Conservation (phyloP, 2,329 filamentous ascomycete species). For the Xylariales sp. region DNA sequence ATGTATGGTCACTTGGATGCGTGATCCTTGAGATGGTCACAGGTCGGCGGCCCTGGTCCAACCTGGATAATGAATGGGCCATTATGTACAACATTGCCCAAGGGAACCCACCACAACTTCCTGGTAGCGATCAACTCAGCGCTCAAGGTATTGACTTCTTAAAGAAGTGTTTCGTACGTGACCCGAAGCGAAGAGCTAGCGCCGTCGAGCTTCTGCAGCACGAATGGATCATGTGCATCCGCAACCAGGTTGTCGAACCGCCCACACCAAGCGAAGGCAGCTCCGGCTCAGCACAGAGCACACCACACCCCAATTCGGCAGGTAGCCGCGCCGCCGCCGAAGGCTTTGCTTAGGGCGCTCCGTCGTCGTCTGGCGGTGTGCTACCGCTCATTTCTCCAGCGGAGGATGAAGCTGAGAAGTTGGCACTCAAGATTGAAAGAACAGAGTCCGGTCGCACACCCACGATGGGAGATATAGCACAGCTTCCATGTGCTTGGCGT, state of each 20-base stretch:
- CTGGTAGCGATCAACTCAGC: constrained; percentile 77
- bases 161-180: constrained; percentile 77
- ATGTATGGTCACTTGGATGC: constrained; percentile 95
- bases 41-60: constrained; percentile 88
- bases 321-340: constrained; percentile 25
- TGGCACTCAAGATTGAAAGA: constrained; percentile 8
- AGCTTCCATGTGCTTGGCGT: neutral
- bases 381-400: neutral
- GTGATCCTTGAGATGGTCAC: constrained; percentile 98
- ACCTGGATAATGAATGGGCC: constrained; percentile 97
- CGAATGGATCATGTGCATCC: constrained; percentile 75
- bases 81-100: constrained; percentile 99
- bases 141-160: constrained; percentile 83
- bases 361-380: constrained; percentile 1
- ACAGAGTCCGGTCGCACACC: constrained; percentile 3
- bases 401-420: constrained; percentile 7
- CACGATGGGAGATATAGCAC: neutral
- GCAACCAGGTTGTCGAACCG: constrained; percentile 61
- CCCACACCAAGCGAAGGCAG: constrained; percentile 59
- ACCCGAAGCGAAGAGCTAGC: constrained; percentile 72
- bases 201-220: constrained; percentile 90
- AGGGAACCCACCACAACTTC: constrained; percentile 85
- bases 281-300: constrained; percentile 34
- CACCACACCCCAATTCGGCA: constrained; percentile 27
- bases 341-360: constrained; percentile 28